These are phyloP conservation scores for Arthrocladium fulminans DNA, from an alignment of 2,329 filamentous ascomycete genomes.

Conservation along the genomic window DNA sequence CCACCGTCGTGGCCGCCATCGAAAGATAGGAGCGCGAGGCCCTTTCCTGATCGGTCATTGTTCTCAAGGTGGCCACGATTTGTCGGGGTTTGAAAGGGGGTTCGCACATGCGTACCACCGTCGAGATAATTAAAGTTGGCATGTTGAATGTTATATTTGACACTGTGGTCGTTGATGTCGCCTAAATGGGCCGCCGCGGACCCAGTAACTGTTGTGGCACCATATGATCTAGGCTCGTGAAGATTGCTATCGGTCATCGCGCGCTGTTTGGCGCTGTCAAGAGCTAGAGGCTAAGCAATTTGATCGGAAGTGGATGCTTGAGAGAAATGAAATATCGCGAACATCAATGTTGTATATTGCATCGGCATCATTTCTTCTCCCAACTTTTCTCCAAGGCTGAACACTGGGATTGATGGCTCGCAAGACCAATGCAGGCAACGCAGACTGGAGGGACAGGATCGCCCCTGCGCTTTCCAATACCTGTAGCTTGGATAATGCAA, in stretches of 20 bases:
- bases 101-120: neutral
- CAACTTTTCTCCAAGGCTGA: no score
- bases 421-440: no score
- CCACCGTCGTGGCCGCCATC: neutral
- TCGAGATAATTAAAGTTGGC: neutral
- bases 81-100: neutral
- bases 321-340: no score
- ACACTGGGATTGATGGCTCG: no score
- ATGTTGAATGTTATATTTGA: neutral
- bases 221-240: constrained; percentile 1
- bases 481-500: no score
- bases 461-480: no score
- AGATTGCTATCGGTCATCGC: neutral
- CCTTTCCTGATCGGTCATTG: neutral
- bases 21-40: neutral
- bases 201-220: neutral
- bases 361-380: no score
- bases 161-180: neutral
- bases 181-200: neutral
- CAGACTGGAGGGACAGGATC: no score
- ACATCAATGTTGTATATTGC: no score
- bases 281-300: no score
- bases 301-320: no score
- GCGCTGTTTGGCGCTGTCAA: no score
- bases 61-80: neutral